Evolutionary conservation across 2,329 filamentous ascomycete species (phyloP), one percentile per base, ranked within the genome.

Genomic region (Penicillium sp.): DNA sequence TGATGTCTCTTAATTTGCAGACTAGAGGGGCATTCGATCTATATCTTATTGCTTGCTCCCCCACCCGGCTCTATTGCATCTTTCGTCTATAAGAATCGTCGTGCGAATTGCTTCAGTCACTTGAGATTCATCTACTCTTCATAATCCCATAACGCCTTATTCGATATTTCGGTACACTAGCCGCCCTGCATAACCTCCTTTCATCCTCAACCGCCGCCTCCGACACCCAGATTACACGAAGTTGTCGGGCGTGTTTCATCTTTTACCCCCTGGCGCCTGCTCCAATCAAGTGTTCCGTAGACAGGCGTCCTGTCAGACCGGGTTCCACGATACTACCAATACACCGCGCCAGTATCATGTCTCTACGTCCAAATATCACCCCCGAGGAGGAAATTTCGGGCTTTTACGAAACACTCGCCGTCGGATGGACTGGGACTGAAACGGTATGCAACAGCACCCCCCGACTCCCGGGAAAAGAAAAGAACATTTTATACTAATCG

Each of bases 401-500:
- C 3, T 71, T 57, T 53, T 70, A 69, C 49, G 62, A 63, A 9
- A 45, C 39, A 9, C 49, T 68, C 20, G 63, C 55, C 39, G 50
- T 62, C 24, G 57, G 62, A 38, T 72, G 69, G 69, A 31, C 62
- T 13, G 56, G 51, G 16, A 51, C 66, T 28, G 63, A 67, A 50
- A 54, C 67, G 44, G 70, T 73, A 70, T 50, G 67, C 58, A 44
- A 25, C 20, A n/a, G n/a, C n/a, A n/a, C 31, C 42, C 25, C n/a
- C 22, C 18, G 20, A 41, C 30, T 33, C 20, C 22, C 31, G 39
- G 38, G 7, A 11, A 9, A 16, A 43, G 30, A 10, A 44, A 9
- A 38, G 4, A 38, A 13, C 27, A 11, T 10, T 20, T 11, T 20
- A 44, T 20, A 44, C 41, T 44, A 30, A 44, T 27, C 31, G 14